Percentiles rank a stretch among this genome's conserved stretches.
Conservation (phyloP, 257 asterid species). For the Nicotiana attenuata region DNA sequence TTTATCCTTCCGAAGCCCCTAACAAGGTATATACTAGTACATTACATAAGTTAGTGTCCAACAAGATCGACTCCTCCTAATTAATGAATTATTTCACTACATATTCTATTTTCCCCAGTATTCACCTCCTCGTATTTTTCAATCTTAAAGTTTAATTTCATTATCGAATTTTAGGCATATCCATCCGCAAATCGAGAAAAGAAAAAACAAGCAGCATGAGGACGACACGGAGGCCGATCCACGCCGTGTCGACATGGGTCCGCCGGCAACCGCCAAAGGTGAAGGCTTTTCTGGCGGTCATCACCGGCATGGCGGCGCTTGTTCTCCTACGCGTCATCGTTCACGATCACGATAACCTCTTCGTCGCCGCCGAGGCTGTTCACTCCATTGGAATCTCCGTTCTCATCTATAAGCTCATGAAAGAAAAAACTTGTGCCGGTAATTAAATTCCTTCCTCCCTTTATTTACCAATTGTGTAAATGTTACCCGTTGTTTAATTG, state of each 20-base stretch:
- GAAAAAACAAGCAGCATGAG: slow-evolving; percentile 26
- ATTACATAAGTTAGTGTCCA: neutral
- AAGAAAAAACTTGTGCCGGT: slow-evolving; percentile 81
- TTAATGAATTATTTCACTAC: neutral
- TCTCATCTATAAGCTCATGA: slow-evolving; percentile 65
- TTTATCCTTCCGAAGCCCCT: too few species aligned
- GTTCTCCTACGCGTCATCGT: slow-evolving; percentile 63
- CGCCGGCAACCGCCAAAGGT: slow-evolving; percentile 86
- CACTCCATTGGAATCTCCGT: slow-evolving; percentile 70
- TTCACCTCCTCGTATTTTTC: neutral
- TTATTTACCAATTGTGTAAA: neutral
- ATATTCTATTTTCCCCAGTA: neutral
- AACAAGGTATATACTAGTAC: neutral
- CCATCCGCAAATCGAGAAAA: neutral
- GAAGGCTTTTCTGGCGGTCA: slow-evolving; percentile 66
- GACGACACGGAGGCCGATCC: slow-evolving; percentile 58
- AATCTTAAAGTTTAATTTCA: neutral
- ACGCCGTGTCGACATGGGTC: slow-evolving; percentile 56
- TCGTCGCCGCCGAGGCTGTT: slow-evolving; percentile 76
- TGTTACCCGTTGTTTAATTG: neutral
- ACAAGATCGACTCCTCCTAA: neutral
- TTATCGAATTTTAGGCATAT: neutral
- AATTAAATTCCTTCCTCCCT: neutral
- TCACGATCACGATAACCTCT: slow-evolving; percentile 72
- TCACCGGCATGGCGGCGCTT: slow-evolving; percentile 62